These are phyloP conservation scores for Waitea zeae DNA, from an alignment of 1,284 basidiomycete species.

Conservation along the genomic window DNA sequence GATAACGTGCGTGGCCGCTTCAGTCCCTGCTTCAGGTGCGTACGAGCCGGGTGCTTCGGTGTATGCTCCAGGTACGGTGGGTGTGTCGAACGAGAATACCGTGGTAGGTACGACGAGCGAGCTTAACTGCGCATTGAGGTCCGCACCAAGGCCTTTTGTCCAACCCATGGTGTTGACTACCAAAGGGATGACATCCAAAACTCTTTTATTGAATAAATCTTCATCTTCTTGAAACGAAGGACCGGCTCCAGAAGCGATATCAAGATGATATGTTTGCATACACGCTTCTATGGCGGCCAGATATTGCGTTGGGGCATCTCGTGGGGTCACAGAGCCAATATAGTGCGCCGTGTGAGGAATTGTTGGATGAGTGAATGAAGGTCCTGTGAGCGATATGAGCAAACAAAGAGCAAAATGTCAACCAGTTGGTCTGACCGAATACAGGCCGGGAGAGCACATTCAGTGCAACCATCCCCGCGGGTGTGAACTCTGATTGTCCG, in stretches of 20 bases:
- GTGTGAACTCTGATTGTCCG: constrained; percentile 89
- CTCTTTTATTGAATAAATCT: constrained; percentile 17
- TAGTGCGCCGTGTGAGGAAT: constrained; percentile 68
- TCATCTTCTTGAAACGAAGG: constrained; percentile 3
- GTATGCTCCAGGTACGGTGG: neutral
- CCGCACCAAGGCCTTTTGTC: constrained; percentile 86
- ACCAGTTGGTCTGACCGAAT: too few species aligned
- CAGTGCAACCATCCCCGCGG: constrained; percentile 73
- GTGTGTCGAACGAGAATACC: constrained; percentile 31
- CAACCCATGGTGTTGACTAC: constrained; percentile 96
- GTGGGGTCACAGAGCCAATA: constrained; percentile 67
- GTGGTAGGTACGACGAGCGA: constrained; percentile 44
- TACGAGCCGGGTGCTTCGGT: constrained; percentile 2
- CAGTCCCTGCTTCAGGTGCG: too few species aligned
- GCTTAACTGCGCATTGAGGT: constrained; percentile 60
- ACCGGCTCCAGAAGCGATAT: constrained; percentile 36
- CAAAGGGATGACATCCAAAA: constrained; percentile 53
- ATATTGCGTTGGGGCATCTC: constrained; percentile 69
- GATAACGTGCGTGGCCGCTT: too few species aligned
- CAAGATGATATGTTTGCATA: constrained; percentile 53
- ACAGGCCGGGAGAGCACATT: constrained; percentile 51
- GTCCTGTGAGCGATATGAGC: constrained; percentile 41
- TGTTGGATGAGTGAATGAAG: constrained; percentile 69
- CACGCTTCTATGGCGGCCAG: constrained; percentile 53
- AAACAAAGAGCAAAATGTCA: too few species aligned